Evolutionary conservation across 495 filamentous ascomycete species (phyloP).

Genomic region (Stereocaulon alpinum): DNA sequence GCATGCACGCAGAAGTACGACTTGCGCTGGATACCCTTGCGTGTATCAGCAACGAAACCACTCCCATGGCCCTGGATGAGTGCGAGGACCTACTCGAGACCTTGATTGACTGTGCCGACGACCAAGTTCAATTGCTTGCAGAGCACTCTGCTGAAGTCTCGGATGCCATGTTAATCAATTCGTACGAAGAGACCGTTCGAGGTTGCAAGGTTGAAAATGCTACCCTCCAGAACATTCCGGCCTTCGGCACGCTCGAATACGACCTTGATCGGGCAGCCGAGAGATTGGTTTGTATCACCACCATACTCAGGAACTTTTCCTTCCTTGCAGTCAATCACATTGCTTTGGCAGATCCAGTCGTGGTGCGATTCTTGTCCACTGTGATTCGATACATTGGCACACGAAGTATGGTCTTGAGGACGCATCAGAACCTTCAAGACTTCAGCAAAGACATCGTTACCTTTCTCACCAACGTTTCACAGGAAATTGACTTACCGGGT

Average conservation of each 20-base stretch:
- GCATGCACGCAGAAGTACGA: constrained; percentile 77
- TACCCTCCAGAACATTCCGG: constrained; percentile 53
- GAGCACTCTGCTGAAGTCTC: constrained; percentile 75
- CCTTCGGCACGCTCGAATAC: constrained; percentile 69
- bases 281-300: constrained; percentile 79
- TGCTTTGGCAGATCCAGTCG: constrained; percentile 57
- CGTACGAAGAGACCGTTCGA: constrained; percentile 81
- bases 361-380: constrained; percentile 70
- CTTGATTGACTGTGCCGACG: constrained; percentile 81
- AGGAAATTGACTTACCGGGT: constrained; percentile 69
- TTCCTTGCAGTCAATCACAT: constrained; percentile 68
- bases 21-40: constrained; percentile 78
- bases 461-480: constrained; percentile 76
- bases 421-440: constrained; percentile 72
- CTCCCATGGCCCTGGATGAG: constrained; percentile 54
- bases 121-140: constrained; percentile 67
- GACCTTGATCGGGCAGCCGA: constrained; percentile 80
- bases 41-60: constrained; percentile 53
- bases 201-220: constrained; percentile 62
- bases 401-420: constrained; percentile 73
- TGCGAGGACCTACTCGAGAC: constrained; percentile 86
- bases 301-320: constrained; percentile 85
- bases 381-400: constrained; percentile 83
- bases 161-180: constrained; percentile 64
- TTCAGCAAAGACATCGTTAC: constrained; percentile 94